These are phyloP conservation scores for Boletus pseudo-olivaceus DNA, from an alignment of 768 basidiomycete genomes.

Conservation along the genomic window DNA sequence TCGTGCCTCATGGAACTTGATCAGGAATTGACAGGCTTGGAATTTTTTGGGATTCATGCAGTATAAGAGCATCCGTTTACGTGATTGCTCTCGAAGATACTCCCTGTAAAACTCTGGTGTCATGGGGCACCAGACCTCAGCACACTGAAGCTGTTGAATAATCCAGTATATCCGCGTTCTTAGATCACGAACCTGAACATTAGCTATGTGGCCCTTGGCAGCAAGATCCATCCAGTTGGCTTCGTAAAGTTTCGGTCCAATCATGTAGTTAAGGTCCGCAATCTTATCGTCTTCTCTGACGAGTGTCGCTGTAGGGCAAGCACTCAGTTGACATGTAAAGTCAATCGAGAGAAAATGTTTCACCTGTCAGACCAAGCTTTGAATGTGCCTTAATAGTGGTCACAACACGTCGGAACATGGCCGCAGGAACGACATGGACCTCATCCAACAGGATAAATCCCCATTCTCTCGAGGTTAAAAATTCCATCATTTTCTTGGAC, in stretches of 20 bases:
- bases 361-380: constrained; percentile 95
- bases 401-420: constrained; percentile 97
- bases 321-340: constrained; percentile 1
- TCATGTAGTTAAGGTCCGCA: constrained; percentile 97
- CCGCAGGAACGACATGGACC: constrained; percentile 98
- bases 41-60: constrained; percentile 99
- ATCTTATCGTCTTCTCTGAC: constrained; percentile 99
- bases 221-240: constrained; percentile 99
- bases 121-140: constrained; percentile 99
- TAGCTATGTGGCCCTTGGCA: constrained; percentile 98
- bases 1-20: constrained; percentile 95
- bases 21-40: constrained; percentile 97
- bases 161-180: not conserved
- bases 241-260: constrained; percentile 98
- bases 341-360: constrained; percentile 7
- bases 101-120: constrained; percentile 99
- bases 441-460: constrained; percentile 97
- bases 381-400: constrained; percentile 99
- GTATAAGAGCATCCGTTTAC: constrained; percentile 93
- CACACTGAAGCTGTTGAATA: constrained; percentile 58
- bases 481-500: constrained; percentile 99
- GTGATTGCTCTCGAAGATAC: constrained; percentile 87
- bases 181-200: constrained; percentile 78
- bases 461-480: constrained; percentile 97
- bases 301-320: constrained; percentile 68